Evolutionary conservation across 306 rosid genomes (phyloP).

Genomic region (Malus sylvestris): DNA sequence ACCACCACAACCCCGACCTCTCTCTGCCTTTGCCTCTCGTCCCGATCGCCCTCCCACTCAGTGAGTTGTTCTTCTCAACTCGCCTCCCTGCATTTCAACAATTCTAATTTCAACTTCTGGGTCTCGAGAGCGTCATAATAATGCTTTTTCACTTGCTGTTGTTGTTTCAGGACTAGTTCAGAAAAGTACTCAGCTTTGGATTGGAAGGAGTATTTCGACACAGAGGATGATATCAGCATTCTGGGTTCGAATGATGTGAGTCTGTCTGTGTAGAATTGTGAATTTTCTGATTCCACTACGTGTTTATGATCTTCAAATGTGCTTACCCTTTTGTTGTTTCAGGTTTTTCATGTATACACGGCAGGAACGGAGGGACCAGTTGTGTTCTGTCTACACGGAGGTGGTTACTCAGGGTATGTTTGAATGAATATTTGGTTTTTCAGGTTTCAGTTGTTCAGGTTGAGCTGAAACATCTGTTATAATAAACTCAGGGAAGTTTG

Average conservation of each 20-base stretch:
- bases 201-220: conserved; percentile 67
- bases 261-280: conserved; percentile 15
- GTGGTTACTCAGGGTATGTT: conserved; percentile 90
- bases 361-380: conserved; percentile 97
- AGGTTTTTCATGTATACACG: conserved; percentile 89
- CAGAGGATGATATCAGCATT: conserved; percentile 60
- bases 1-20: conserved; percentile 13
- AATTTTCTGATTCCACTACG: not conserved
- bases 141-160: not conserved
- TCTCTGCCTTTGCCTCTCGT: conserved; percentile 57
- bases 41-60: conserved; percentile 71
- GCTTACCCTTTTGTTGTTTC: conserved; percentile 18
- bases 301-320: not conserved
- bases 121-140: not conserved
- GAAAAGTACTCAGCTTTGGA: conserved; percentile 57
- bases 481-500: not conserved
- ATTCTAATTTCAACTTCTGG: not conserved
- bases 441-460: not conserved
- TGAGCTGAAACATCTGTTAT: not conserved
- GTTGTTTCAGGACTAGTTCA: conserved; percentile 42
- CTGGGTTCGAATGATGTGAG: conserved; percentile 63
- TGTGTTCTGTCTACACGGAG: conserved; percentile 91
- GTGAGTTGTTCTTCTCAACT: conserved; percentile 26
- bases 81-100: too few species aligned
- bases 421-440: not conserved